These are phyloP conservation scores for Yarrowia bubula DNA, from an alignment of 805 yeast genomes.

Conservation along the genomic window DNA sequence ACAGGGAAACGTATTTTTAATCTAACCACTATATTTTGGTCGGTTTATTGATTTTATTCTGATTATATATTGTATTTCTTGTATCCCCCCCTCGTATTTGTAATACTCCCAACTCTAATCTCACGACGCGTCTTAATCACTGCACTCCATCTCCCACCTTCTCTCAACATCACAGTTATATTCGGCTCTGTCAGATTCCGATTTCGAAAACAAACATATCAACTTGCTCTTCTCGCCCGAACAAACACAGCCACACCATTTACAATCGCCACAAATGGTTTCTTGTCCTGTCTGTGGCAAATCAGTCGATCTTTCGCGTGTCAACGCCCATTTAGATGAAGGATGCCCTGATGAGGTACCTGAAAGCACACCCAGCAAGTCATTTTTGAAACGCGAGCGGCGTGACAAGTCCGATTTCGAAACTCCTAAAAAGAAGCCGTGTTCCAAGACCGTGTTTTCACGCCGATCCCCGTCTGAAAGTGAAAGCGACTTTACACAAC, in stretches of 20 bases:
- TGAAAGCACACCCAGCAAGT: background rate
- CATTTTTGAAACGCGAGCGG: slow-evolving; percentile 22
- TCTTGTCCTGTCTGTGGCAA: slow-evolving; percentile 37
- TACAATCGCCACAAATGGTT: slow-evolving; percentile 26
- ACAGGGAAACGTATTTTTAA: no score
- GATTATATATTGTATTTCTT: background rate
- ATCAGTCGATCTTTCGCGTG: slow-evolving; percentile 35
- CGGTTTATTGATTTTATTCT: background rate
- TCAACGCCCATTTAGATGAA: slow-evolving; percentile 39
- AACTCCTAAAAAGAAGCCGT: slow-evolving; percentile 18
- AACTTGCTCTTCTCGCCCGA: no score
- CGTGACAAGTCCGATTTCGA: background rate
- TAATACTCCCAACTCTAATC: no score
- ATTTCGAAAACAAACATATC: background rate
- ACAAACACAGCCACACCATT: background rate
- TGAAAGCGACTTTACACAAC: slow-evolving; percentile 2
- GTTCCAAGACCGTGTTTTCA: slow-evolving; percentile 12
- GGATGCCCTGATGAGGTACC: slow-evolving; percentile 37
- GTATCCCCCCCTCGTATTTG: no score
- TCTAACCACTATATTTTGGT: no score
- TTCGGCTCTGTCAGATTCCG: background rate
- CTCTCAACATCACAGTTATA: background rate
- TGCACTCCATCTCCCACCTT: background rate
- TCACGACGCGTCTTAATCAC: slow-evolving; percentile 1
- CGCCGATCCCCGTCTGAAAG: slow-evolving; percentile 23